Conservation (phyloP, 768 basidiomycete species). For the Suillus americanus region DNA sequence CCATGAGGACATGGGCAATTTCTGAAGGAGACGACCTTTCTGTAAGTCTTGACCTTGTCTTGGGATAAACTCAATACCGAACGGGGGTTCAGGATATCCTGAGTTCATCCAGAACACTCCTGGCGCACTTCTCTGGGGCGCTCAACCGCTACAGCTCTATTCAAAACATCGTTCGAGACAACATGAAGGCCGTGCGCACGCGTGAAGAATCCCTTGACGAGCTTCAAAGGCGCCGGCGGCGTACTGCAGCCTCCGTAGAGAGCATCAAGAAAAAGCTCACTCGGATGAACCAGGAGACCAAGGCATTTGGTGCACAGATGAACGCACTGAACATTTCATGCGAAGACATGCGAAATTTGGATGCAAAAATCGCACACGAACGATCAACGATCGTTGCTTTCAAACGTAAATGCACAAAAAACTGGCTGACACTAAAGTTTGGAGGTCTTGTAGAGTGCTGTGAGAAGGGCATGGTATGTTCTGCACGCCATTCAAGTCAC, state of each 20-base stretch:
- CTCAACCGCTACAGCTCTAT: slow-evolving; percentile 69
- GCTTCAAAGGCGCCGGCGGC: slow-evolving; percentile 66
- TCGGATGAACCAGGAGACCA: slow-evolving; percentile 89
- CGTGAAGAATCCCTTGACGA: slow-evolving; percentile 83
- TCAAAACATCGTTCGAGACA: slow-evolving; percentile 57
- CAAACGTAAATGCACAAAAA: slow-evolving; percentile 68
- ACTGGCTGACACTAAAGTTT: slow-evolving; percentile 83
- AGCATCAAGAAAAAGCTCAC: slow-evolving; percentile 83
- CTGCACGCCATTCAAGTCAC: neutral
- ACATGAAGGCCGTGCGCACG: slow-evolving; percentile 81
- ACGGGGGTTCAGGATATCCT: slow-evolving; percentile 61
- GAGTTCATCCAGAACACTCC: slow-evolving; percentile 63
- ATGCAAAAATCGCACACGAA: slow-evolving; percentile 80
- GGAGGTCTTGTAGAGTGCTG: slow-evolving; percentile 82
- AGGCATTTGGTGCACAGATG: slow-evolving; percentile 72
- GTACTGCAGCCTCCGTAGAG: slow-evolving; percentile 70
- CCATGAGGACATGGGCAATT: slow-evolving; percentile 67
- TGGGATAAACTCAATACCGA: neutral
- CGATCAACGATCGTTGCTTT: slow-evolving; percentile 81
- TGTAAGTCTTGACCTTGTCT: slow-evolving; percentile 40
- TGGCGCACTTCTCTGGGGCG: slow-evolving; percentile 66
- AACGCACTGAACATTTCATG: slow-evolving; percentile 67
- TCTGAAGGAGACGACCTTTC: slow-evolving; percentile 84
- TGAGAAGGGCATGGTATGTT: slow-evolving; percentile 67
- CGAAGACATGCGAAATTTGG: slow-evolving; percentile 74